Evolutionary conservation across 208 protist genomes (phyloP).

Genomic region (Crithidia thermophila): DNA sequence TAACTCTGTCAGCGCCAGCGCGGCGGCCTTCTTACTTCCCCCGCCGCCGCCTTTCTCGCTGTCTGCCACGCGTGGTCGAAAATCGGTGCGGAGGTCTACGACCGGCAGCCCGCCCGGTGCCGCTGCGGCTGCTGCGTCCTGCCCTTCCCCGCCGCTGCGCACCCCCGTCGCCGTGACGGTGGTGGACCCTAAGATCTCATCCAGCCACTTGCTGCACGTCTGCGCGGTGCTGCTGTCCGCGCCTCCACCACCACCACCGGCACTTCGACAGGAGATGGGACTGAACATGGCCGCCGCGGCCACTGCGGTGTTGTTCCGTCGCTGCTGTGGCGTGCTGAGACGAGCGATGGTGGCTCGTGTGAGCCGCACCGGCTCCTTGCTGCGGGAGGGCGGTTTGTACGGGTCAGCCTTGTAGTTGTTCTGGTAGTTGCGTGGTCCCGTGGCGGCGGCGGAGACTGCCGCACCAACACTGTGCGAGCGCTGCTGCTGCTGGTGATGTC

Average conservation of each 20-base stretch:
- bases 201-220: constrained; percentile 40
- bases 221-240: constrained; percentile 18
- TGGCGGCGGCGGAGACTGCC: constrained; percentile 4
- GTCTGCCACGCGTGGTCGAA: constrained; percentile 34
- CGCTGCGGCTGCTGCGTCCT: constrained; percentile 5
- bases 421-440: constrained; percentile 1
- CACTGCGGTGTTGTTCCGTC: not conserved
- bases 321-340: constrained; percentile 24
- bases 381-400: constrained; percentile 13
- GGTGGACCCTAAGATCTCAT: constrained; percentile 38
- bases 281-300: constrained; percentile 5
- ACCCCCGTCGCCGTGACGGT: constrained; percentile 27
- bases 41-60: not conserved
- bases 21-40: not conserved
- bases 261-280: constrained; percentile 15
- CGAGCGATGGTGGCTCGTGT: constrained; percentile 29
- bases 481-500: not conserved
- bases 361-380: constrained; percentile 18
- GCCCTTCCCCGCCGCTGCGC: not conserved
- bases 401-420: constrained; percentile 10
- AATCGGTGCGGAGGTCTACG: constrained; percentile 64
- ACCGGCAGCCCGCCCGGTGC: constrained; percentile 35
- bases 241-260: not conserved
- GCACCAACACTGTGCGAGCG: not conserved
- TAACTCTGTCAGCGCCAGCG: constrained; percentile 3